Percentiles rank a stretch among this genome's conserved stretches.
Evolutionary conservation across 1,284 basidiomycete genomes (phyloP).

Genomic region (Ganoderma meredithae): DNA sequence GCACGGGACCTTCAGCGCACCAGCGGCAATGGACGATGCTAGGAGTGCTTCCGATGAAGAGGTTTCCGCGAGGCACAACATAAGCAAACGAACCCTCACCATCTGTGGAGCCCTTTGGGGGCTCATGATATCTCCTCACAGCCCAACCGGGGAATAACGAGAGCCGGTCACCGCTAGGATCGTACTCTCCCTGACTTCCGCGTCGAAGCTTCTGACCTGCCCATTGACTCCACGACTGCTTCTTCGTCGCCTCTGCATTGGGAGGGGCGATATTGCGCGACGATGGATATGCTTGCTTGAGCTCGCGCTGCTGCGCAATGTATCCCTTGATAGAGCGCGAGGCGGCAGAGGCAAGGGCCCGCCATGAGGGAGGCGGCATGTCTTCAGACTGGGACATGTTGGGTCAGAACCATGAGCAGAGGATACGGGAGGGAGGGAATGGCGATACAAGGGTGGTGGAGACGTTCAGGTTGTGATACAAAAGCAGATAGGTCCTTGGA

Average conservation of each 20-base stretch:
- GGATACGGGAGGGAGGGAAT: slow-evolving; percentile 7
- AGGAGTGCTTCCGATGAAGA: not conserved
- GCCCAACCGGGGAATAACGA: slow-evolving; percentile 53
- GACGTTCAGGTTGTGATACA: slow-evolving; percentile 8
- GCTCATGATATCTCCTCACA: slow-evolving; percentile 42
- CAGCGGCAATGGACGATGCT: not conserved
- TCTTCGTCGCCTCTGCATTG: slow-evolving; percentile 32
- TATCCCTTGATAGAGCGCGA: slow-evolving; percentile 52
- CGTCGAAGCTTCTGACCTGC: slow-evolving; percentile 53
- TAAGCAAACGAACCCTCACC: slow-evolving; percentile 25
- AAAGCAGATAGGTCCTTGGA: not conserved
- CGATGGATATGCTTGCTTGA: slow-evolving; percentile 36
- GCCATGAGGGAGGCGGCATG: slow-evolving; percentile 43
- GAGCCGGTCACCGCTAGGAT: slow-evolving; percentile 42
- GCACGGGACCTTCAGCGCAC: not conserved
- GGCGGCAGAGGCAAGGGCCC: slow-evolving; percentile 43
- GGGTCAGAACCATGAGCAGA: slow-evolving; percentile 26
- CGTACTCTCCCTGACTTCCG: slow-evolving; percentile 33
- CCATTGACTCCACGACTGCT: slow-evolving; percentile 54
- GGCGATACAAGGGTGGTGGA: slow-evolving; percentile 9
- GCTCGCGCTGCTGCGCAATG: slow-evolving; percentile 47
- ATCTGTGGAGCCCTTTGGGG: slow-evolving; percentile 19
- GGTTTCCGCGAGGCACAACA: not conserved
- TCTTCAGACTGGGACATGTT: slow-evolving; percentile 41
- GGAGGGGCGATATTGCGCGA: slow-evolving; percentile 26